A percentile compares a stretch with the other conserved stretches of the same genome.
Evolutionary conservation across 257 asterid genomes (phyloP).

Genomic region (Parsonsia alboflavescens): DNA sequence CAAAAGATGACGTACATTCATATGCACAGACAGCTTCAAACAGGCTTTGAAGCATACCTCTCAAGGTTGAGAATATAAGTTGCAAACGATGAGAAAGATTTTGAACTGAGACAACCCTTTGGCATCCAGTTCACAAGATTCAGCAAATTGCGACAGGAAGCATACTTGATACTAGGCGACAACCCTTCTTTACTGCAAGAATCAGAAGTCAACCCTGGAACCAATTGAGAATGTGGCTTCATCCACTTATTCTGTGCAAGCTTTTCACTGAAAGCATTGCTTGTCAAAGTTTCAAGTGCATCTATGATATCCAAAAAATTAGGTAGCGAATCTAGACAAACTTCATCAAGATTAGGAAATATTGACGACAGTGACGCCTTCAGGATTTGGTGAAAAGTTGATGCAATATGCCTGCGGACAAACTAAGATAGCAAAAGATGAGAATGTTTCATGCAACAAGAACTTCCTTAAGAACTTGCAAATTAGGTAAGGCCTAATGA

Average conservation of each 20-base stretch:
- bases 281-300: slow-evolving; percentile 34
- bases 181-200: slow-evolving; percentile 25
- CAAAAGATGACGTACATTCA: background rate
- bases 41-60: slow-evolving; percentile 39
- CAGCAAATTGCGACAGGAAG: slow-evolving; percentile 50
- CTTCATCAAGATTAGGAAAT: slow-evolving; percentile 40
- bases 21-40: background rate
- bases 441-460: slow-evolving; percentile 20
- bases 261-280: slow-evolving; percentile 9
- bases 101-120: slow-evolving; percentile 55
- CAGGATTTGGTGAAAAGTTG: slow-evolving; percentile 56
- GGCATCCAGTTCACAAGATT: slow-evolving; percentile 69
- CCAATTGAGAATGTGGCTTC: slow-evolving; percentile 19
- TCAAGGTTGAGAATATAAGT: slow-evolving; percentile 82
- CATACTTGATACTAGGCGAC: slow-evolving; percentile 28
- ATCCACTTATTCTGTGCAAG: slow-evolving; percentile 22
- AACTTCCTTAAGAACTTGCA: slow-evolving; percentile 1
- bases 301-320: slow-evolving; percentile 50
- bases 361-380: slow-evolving; percentile 51
- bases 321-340: slow-evolving; percentile 49
- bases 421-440: slow-evolving; percentile 51
- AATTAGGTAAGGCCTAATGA: background rate
- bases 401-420: slow-evolving; percentile 73
- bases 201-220: slow-evolving; percentile 22
- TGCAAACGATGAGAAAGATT: slow-evolving; percentile 47